phyloP scores from a whole-genome alignment of 768 basidiomycete genomes.

The Cubamyces lactineus region DNA sequence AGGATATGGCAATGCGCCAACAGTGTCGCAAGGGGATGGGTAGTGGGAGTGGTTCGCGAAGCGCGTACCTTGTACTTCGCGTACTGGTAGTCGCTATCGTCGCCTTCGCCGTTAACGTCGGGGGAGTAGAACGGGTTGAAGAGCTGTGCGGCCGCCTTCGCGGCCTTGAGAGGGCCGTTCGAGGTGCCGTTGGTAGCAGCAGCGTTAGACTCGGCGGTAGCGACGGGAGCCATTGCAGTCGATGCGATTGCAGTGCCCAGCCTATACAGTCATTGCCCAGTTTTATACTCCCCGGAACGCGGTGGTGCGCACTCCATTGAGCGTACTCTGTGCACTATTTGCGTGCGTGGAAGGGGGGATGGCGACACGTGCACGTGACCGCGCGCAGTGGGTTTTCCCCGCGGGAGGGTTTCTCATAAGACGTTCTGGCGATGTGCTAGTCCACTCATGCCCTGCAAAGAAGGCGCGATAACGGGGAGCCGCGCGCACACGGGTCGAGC shows the following conservation, averaged over 20 bases:
- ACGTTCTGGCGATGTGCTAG: constrained; percentile 1
- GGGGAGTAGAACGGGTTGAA: constrained; percentile 77
- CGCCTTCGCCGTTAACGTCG: constrained; percentile 48
- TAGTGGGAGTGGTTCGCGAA: background rate
- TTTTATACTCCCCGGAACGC: constrained; percentile 16
- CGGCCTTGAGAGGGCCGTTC: constrained; percentile 34
- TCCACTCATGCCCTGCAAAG: background rate
- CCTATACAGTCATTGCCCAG: background rate
- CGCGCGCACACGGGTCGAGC: background rate
- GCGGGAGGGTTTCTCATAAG: background rate
- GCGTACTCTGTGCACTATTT: constrained; percentile 17
- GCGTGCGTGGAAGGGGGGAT: constrained; percentile 33
- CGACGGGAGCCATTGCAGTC: constrained; percentile 52
- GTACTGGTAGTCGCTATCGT: constrained; percentile 54
- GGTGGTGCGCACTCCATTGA: background rate
- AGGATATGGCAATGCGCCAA: too few relatives aligned
- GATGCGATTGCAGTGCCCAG: constrained; percentile 3
- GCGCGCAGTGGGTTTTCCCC: background rate
- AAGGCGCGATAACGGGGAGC: constrained; percentile 12
- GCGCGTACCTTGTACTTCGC: constrained; percentile 60
- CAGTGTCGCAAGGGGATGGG: background rate
- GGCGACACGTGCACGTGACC: constrained; percentile 38
- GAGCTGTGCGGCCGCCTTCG: constrained; percentile 28
- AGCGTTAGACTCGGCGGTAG: constrained; percentile 40
- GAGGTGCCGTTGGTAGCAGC: constrained; percentile 25